Base-by-base conservation (phyloP, 164 flowering plant species). In the Cinnamomum micranthum region DNA sequence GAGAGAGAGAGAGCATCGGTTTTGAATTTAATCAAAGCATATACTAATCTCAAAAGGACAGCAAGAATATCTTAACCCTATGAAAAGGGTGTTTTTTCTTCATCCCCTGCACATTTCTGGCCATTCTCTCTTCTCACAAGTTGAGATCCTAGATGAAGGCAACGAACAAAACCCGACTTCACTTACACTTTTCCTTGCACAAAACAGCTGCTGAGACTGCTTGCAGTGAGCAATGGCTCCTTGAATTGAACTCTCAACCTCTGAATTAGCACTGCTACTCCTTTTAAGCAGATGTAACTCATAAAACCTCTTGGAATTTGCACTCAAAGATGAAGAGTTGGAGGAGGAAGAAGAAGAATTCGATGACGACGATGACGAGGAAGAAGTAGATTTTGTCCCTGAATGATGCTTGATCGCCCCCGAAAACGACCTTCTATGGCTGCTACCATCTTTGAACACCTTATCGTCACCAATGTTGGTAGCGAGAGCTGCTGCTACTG, bases 341-440 rank as follows among this genome's bases (percentile, higher is more conserved):
- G 80, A 82, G 12, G 82, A 82, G 12, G 87, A 87, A 27, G 83
- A 81, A 25, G 85, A 85, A n/a, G 72, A 78, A 10, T 84, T 83
- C 4, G 87, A 81, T 15, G 86, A 81, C 3, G 88, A 85, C 24
- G 84, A 85, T 31, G 35, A 31, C 15, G 86, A 83, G 10, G 47
- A 41, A n/a, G 84, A 78, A 25, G 86, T 72, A 41, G 80, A 77
- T 31, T 87, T 88, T 41, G 82, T 78, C 23, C 84, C 78, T 2
- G 84, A 81, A 73, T 83, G 77, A 52, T 85, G 74, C 69, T 86
- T 91, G 59, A 91, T 84, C 0, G 85, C 85, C 62, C 87, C 84
- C 0, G 97, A 89, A 70, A 94, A 89, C 0, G 94, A 89, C 79
- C 78, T 86, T 70, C 94, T 88, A 24, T 85, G 89, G 27, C 60